Conservation (phyloP, 2,329 filamentous ascomycete genomes). For the Diatrype stigma region DNA sequence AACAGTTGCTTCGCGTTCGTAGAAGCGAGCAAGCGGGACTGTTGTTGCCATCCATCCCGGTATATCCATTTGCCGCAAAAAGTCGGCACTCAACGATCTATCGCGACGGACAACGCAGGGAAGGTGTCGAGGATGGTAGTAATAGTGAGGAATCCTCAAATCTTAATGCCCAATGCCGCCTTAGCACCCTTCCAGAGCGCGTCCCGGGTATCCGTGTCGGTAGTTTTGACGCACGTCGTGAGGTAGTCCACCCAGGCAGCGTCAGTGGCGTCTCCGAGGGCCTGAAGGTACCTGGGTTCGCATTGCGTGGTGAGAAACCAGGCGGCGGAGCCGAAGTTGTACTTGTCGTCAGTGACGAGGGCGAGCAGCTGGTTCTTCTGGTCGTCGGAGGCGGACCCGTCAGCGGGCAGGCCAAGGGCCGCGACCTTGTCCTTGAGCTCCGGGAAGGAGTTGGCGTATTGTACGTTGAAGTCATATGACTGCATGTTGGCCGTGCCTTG, state of each 20-base stretch:
- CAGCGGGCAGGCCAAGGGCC: constrained; percentile 23
- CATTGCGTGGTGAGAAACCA: constrained; percentile 50
- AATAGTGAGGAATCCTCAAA: too few species aligned
- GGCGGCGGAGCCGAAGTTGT: constrained; percentile 49
- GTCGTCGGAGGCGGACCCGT: constrained; percentile 15
- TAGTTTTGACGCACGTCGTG: constrained; percentile 38
- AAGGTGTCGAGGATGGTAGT: too few species aligned
- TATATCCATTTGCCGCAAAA: too few species aligned
- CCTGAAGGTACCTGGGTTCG: constrained; percentile 24
- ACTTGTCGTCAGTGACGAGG: constrained; percentile 43
- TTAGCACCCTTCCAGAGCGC: not conserved
- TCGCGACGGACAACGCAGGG: too few species aligned
- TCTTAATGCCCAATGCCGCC: not conserved
- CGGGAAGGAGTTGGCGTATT: constrained; percentile 43
- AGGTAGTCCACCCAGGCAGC: constrained; percentile 43
- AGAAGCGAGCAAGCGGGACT: too few species aligned
- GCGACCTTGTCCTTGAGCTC: constrained; percentile 30
- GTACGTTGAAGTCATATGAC: constrained; percentile 37
- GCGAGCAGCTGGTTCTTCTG: constrained; percentile 38
- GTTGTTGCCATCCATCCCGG: too few species aligned
- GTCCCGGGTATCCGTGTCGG: constrained; percentile 9
- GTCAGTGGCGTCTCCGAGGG: constrained; percentile 35
- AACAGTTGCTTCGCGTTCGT: too few species aligned
- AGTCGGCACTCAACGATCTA: too few species aligned
- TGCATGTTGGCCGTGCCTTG: constrained; percentile 66